Evolutionary conservation across 139 green algal genomes (phyloP).

Genomic region (Tetraselmis chui): DNA sequence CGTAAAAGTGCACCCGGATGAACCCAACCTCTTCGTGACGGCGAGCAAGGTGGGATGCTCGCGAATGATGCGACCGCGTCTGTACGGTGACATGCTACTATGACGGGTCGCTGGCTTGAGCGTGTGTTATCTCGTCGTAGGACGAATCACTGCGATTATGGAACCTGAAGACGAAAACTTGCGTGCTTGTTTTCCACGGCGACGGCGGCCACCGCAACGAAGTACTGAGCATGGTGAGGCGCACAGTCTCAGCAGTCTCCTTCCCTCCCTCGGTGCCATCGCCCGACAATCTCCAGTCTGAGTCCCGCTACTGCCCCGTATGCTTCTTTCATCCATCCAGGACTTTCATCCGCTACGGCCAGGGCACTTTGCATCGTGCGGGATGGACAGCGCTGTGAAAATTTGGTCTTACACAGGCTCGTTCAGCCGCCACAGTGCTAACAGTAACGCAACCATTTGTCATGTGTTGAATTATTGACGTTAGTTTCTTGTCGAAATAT

Average conservation of each 20-base stretch:
- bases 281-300: background rate
- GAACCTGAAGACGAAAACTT: conserved; percentile 40
- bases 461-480: too few relatives aligned
- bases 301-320: background rate
- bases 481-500: too few relatives aligned
- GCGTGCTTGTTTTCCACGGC: conserved; percentile 52
- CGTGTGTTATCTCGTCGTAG: conserved; percentile 8
- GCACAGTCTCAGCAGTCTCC: conserved; percentile 9
- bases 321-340: conserved; percentile 13
- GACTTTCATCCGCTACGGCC: conserved; percentile 48
- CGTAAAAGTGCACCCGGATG: conserved; percentile 50
- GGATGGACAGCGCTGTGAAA: conserved; percentile 72
- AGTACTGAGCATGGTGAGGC: conserved; percentile 52
- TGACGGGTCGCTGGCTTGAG: too few relatives aligned
- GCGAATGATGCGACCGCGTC: background rate
- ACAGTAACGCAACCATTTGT: too few relatives aligned
- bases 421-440: too few relatives aligned
- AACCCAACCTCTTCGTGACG: conserved; percentile 48
- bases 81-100: too few relatives aligned
- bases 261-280: background rate
- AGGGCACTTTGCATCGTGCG: conserved; percentile 48
- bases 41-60: conserved; percentile 44
- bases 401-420: conserved; percentile 54
- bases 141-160: conserved; percentile 50
- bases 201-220: conserved; percentile 61